Percentiles rank a stretch among this genome's conserved stretches.
Evolutionary conservation across 75 land plant genomes (phyloP).

Genomic region (Cryptomeria japonica): DNA sequence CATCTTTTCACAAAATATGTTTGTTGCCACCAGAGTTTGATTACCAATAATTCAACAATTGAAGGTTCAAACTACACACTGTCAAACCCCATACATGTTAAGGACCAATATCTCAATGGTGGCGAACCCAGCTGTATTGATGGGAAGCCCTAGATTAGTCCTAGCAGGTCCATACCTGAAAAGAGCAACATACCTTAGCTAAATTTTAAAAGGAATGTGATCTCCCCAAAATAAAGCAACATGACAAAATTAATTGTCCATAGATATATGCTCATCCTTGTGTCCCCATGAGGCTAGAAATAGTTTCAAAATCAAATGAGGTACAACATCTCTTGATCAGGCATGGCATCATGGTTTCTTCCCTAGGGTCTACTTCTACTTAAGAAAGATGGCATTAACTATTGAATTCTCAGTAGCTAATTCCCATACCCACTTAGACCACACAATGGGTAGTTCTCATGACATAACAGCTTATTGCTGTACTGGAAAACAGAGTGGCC

Average conservation of each 20-base stretch:
- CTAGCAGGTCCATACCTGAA: background rate
- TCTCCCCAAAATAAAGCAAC: background rate
- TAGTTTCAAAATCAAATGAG: background rate
- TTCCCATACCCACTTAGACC: background rate
- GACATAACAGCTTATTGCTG: background rate
- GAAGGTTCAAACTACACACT: background rate
- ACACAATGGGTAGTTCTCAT: background rate
- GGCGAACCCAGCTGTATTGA: background rate
- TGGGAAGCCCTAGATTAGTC: background rate
- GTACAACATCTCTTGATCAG: background rate
- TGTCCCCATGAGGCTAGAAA: background rate
- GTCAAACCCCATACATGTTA: background rate
- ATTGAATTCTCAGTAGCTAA: background rate
- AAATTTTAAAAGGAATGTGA: background rate
- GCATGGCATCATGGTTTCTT: background rate
- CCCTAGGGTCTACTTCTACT: background rate
- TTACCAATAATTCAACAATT: background rate
- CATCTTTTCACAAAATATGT: constrained; percentile 6
- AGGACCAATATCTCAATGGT: background rate
- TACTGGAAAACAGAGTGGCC: background rate
- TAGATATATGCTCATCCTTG: background rate
- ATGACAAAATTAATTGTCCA: background rate
- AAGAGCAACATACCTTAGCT: background rate
- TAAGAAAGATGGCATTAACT: background rate
- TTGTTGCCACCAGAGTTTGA: no score